Base-by-base conservation (phyloP, 495 filamentous ascomycete species). In the Penicillium roqueforti region DNA sequence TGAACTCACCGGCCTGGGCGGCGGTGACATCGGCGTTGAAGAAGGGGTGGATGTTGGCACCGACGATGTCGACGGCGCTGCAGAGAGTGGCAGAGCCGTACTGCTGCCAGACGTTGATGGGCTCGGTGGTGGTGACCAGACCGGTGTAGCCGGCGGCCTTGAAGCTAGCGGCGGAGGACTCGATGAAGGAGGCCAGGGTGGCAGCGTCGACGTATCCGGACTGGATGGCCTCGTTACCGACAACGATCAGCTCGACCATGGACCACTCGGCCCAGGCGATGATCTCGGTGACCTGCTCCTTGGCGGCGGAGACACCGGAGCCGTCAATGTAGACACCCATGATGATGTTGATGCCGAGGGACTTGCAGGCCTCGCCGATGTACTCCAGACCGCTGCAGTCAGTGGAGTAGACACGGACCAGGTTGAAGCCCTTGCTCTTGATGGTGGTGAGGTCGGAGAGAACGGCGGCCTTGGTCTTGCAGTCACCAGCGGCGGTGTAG, bases 191-290 rank as follows among this genome's bases (percentile, higher is more conserved):
- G 48, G 80, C 83, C 45, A 97, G 85, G 54, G 83, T 69, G 48
- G 56, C 49, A 25, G 84, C 83, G 47, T 74, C 68, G 71, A 73
- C 76, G 80, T 76, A 86, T 38, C 78, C 77, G 73, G 85, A 82
- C 76, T 87, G 86, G 62, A 96, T 65, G 51, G 87, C 83, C 80
- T 97, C 92, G 80, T 97, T 96, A 74, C 88, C 92, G 61, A 96
- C 80, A 32, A 92, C 85, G 60, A 95, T 77, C 60, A 96, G 76
- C 60, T 86, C 80, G 57, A 96, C 85, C 42, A 87, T 63, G 28
- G 80, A 74, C 87, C 87, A 96, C 67, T 86, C 62, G 28, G 73
- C 81, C 91, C 91, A 96, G 40, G 57, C 52, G 67, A 82, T 74
- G 69, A 96, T 86, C 48, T 83, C 83, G 18, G 67, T 55, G 56